A percentile compares a stretch with the other conserved stretches of the same genome.
Conservation (phyloP, 2,329 filamentous ascomycete species). For the Reticulascus tulasneorum region DNA sequence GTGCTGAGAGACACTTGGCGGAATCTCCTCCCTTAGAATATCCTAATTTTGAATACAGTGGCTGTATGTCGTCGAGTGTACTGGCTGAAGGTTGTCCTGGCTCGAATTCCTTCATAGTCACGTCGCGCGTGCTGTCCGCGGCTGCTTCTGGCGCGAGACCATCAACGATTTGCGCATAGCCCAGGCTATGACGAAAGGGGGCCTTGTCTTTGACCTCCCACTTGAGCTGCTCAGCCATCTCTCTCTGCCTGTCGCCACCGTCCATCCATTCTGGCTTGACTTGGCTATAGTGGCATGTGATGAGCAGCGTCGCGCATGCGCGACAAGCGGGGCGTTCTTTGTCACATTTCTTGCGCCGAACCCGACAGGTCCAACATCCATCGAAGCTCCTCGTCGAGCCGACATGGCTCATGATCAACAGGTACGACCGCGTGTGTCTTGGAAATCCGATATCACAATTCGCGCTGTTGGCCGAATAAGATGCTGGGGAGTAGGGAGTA, state of each 20-base stretch:
- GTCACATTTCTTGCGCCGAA: slow-evolving; percentile 60
- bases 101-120: slow-evolving; percentile 41
- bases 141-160: slow-evolving; percentile 42
- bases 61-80: slow-evolving; percentile 14
- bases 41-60: slow-evolving; percentile 6
- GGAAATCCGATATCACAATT: too few species aligned
- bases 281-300: slow-evolving; percentile 50
- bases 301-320: slow-evolving; percentile 48
- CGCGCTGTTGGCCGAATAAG: too few species aligned
- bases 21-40: slow-evolving; percentile 9
- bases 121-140: slow-evolving; percentile 7
- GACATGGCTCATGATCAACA: too few species aligned
- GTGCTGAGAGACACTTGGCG: too few species aligned
- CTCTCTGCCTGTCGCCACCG: slow-evolving; percentile 20
- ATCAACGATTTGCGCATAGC: slow-evolving; percentile 24
- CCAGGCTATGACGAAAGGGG: slow-evolving; percentile 44
- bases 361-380: slow-evolving; percentile 58
- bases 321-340: slow-evolving; percentile 48
- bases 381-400: too few species aligned
- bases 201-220: slow-evolving; percentile 19
- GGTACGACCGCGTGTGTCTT: too few species aligned
- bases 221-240: slow-evolving; percentile 20
- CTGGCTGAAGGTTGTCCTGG: slow-evolving; percentile 18
- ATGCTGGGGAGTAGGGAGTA: too few species aligned
- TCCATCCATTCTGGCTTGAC: slow-evolving; percentile 58